Evolutionary conservation across 306 rosid genomes (phyloP), one percentile per base, ranked within the genome.

Genomic region (Leucaena leucocephala): DNA sequence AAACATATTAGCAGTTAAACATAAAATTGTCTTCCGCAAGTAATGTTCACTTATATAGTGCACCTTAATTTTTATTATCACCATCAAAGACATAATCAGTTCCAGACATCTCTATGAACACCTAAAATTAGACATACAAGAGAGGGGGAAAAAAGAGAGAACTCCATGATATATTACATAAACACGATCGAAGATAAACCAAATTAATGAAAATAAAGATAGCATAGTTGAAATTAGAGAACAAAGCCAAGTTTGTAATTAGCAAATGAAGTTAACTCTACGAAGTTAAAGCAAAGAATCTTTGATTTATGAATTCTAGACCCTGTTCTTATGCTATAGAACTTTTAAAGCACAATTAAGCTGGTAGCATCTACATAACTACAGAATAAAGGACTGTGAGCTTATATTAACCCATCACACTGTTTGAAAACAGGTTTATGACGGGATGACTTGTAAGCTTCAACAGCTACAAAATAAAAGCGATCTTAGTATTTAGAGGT

Each of bases 291-390:
- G 74, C 71, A 13, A 3, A 44, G 38, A 39, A 5, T 54, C 48
- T 65, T 54, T 35, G 16, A 4, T 40, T 58, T 57, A 57, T 46
- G 27, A 78, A 73, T 78, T 19, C 76, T 35, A n/a, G 36, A 50
- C 36, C 48, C 42, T 10, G 21, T 74, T 48, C 40, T 75, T 7
- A 52, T 38, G 13, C 46, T n/a, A 0, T 40, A 48, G 58, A 19
- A 44, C 75, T 19, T 71, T 2, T 39, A 74, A 72, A 83, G 33
- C 35, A 48, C 68, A 65, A 67, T n/a, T 35, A 52, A 16, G 59
- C 34, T 7, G 75, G 45, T 16, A 50, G 61, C 15, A 35, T 52
- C 36, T 49, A 49, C 19, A 5, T 49, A 49, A 49, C 55, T 49
- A 15, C 19, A 54, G n/a, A 54, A n/a, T 14, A 13, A 50, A 16